Conservation (phyloP, 768 basidiomycete genomes). For the Strobilomyces echinocephalus region DNA sequence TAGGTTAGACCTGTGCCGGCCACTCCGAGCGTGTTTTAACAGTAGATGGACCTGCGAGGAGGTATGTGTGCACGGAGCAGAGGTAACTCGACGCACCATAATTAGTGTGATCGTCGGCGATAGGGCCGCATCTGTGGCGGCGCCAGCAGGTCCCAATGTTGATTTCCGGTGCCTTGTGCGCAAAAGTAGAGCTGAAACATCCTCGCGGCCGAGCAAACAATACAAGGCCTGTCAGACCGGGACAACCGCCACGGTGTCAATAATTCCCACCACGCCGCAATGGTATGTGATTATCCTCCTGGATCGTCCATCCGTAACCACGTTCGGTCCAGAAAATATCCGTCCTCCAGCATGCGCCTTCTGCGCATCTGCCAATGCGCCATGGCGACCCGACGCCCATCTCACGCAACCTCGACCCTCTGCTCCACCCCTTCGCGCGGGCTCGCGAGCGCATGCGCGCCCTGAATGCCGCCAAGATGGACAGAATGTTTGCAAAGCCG, state of each 20-base stretch:
- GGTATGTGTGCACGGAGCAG: not conserved
- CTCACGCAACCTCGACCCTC: conserved; percentile 87
- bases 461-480: conserved; percentile 93
- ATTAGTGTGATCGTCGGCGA: not conserved
- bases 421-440: conserved; percentile 93
- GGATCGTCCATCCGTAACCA: conserved; percentile 1
- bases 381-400: conserved; percentile 84
- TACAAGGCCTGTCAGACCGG: not conserved
- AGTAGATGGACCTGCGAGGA: not conserved
- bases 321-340: conserved; percentile 63
- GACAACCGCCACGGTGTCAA: not conserved
- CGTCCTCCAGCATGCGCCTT: conserved; percentile 79
- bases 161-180: not conserved
- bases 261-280: conserved; percentile 10
- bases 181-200: not conserved
- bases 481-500: conserved; percentile 96
- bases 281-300: conserved; percentile 10
- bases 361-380: conserved; percentile 65
- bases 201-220: not conserved
- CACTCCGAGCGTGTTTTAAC: not conserved
- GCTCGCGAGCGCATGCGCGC: conserved; percentile 92
- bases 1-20: not conserved
- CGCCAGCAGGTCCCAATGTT: not conserved
- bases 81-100: not conserved
- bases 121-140: not conserved